Evolutionary conservation across 202 grass and related monocot genomes (phyloP).

Genomic region (Tripidium arundinaceum): DNA sequence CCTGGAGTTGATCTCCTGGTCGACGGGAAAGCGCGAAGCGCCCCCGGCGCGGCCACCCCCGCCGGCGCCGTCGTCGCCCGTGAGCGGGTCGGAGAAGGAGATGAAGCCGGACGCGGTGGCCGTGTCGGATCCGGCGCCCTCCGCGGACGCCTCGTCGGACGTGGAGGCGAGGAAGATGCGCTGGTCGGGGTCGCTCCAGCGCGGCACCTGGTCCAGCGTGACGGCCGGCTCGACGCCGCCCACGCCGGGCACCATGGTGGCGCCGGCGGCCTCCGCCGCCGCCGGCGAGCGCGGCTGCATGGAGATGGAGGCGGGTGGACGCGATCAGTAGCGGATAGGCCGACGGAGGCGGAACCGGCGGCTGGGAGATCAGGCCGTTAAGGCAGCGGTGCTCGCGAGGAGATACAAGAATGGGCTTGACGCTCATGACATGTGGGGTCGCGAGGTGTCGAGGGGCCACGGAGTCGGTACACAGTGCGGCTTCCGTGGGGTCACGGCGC

Average conservation of each 20-base stretch:
- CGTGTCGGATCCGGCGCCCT: neutral
- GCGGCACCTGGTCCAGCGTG: constrained; percentile 79
- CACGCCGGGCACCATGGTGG: constrained; percentile 35
- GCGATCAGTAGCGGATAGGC: neutral
- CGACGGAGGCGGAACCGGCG: neutral
- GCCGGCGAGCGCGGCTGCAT: constrained; percentile 36
- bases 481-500: neutral
- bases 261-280: neutral
- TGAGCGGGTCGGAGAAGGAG: constrained; percentile 56
- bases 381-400: neutral
- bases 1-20: constrained; percentile 84
- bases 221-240: constrained; percentile 64
- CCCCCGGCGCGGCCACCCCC: neutral
- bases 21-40: constrained; percentile 57
- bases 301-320: neutral
- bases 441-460: fast-evolving
- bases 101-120: constrained; percentile 29
- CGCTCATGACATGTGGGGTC: neutral
- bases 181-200: constrained; percentile 86
- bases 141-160: neutral
- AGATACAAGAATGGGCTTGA: neutral
- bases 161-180: constrained; percentile 8
- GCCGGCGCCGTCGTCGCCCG: constrained; percentile 28
- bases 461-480: neutral
- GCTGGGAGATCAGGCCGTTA: constrained; percentile 34